Percentiles rank a stretch among this genome's conserved stretches.
phyloP scores from a whole-genome alignment of 192 early-diverging fungal genomes.

The Backusella psychrophila region DNA sequence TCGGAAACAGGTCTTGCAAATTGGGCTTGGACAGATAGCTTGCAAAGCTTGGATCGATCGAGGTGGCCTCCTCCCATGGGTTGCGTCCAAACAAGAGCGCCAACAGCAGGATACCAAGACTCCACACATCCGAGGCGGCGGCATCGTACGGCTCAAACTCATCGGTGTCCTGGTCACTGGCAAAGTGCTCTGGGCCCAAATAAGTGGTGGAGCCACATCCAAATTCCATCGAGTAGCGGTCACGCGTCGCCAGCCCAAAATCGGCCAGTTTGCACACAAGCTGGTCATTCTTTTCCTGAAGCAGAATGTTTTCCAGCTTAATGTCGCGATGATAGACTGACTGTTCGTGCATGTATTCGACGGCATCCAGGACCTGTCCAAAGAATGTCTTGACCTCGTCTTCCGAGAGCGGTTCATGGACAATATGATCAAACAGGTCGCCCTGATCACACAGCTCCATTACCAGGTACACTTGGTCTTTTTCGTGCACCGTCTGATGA shows the following conservation, averaged over 20 bases:
- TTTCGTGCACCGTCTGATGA: conserved; percentile 86
- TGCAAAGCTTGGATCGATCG: conserved; percentile 44
- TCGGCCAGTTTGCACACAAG: conserved; percentile 70
- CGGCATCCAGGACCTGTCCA: conserved; percentile 72
- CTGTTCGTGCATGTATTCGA: conserved; percentile 74
- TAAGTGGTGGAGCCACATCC: conserved; percentile 90
- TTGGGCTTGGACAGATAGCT: conserved; percentile 46
- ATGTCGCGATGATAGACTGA: conserved; percentile 92
- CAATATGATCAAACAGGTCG: conserved; percentile 94
- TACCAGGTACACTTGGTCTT: conserved; percentile 82
- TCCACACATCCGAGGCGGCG: conserved; percentile 75
- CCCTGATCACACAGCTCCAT: conserved; percentile 92
- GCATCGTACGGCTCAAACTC: conserved; percentile 44
- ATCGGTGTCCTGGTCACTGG: conserved; percentile 25
- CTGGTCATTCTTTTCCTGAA: conserved; percentile 22
- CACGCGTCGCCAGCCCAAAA: conserved; percentile 88
- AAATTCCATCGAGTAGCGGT: conserved; percentile 72
- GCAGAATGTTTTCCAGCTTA: conserved; percentile 89
- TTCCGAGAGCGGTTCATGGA: conserved; percentile 59
- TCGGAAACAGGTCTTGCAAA: conserved; percentile 43
- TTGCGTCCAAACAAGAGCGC: conserved; percentile 77
- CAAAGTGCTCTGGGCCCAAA: conserved; percentile 77
- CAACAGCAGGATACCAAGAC: conserved; percentile 75
- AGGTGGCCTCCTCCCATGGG: conserved; percentile 67
- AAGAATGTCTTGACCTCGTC: conserved; percentile 63